Evolutionary conservation across 352 stramenopile species (phyloP), one percentile per base, ranked within the genome.

Genomic region (Bremia lactucae): DNA sequence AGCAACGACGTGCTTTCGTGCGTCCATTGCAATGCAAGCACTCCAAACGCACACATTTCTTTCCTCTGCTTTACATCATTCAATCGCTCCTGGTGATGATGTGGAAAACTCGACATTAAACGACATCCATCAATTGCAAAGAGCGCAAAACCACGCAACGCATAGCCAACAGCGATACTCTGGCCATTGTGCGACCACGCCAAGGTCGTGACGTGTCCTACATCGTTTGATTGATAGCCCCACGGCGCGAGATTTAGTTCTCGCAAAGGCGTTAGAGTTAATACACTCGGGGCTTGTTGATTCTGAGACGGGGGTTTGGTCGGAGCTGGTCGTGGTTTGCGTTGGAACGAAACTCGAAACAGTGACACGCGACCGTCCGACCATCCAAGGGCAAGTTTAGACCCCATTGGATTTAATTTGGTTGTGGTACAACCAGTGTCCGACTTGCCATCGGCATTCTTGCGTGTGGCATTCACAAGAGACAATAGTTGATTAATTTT

Each of bases 101-200:
- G 76, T 0, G 80, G 77, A 21, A 93, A 55, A 36, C 58, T 88
- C 25, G 80, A 88, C 74, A 93, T 87, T 31, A 93, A 57, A 0
- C 79, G 72, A 45, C 74, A 88, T 2, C 77, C 77, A 36, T 93
- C 80, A 2, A 57, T 74, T 1, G 80, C 85, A 39, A 90, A 93
- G 4, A 93, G 59, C 1, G 69, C 72, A 34, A 89, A 84, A 1
- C 80, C 80, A 6, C 80, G 71, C n/a, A 69, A 42, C 21, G 63
- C 74, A 52, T 87, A 93, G 0, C 74, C 80, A 1, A 87, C 65
- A 0, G 65, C 75, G 11, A 93, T 13, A 6, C 72, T 76, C 7
- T 59, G 67, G 2, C 62, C 60, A 29, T 89, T 74, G 15, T 68
- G 25, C 4, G 74, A 78, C 73, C 79, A 93, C 21, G 77, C 72